phyloP scores from a whole-genome alignment of 2,329 filamentous ascomycete species.

The Trichoderma arundinaceum region DNA sequence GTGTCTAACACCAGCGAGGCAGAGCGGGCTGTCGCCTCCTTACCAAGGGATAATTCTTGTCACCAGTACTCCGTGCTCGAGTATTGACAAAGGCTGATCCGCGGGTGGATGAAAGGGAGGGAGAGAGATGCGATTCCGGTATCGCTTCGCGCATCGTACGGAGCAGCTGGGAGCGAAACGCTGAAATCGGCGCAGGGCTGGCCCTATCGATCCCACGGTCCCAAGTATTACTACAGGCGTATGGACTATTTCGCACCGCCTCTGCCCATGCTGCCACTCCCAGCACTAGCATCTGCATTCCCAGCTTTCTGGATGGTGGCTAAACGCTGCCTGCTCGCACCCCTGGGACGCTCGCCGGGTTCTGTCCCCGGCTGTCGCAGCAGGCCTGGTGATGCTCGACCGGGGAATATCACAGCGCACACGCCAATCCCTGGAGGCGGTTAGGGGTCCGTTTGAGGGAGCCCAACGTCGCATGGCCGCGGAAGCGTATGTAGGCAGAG shows the following conservation, averaged over 20 bases:
- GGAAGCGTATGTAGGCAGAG: too few species aligned
- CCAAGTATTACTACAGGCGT: not conserved
- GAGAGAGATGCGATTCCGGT: not conserved
- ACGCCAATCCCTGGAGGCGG: constrained; percentile 13
- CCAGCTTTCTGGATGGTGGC: constrained; percentile 2
- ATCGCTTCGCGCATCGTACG: not conserved
- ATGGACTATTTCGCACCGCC: too few species aligned
- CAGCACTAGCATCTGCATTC: constrained; percentile 1
- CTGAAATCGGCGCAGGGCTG: not conserved
- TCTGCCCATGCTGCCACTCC: not conserved
- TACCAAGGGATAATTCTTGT: constrained; percentile 2
- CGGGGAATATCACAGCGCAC: constrained; percentile 30
- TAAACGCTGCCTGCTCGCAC: not conserved
- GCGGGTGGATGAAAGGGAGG: not conserved
- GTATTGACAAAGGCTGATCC: not conserved
- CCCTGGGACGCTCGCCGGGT: constrained; percentile 4
- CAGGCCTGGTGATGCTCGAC: constrained; percentile 25
- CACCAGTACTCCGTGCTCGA: not conserved
- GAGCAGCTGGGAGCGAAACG: not conserved
- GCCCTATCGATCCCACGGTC: constrained; percentile 3
- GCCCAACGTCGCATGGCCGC: not conserved
- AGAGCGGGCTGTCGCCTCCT: not conserved
- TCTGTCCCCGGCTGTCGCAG: constrained; percentile 6
- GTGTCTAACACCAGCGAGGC: constrained; percentile 5
- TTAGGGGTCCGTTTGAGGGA: constrained; percentile 14